Conservation (phyloP, 169 alveolate genomes). For the Blepharisma undulans region DNA sequence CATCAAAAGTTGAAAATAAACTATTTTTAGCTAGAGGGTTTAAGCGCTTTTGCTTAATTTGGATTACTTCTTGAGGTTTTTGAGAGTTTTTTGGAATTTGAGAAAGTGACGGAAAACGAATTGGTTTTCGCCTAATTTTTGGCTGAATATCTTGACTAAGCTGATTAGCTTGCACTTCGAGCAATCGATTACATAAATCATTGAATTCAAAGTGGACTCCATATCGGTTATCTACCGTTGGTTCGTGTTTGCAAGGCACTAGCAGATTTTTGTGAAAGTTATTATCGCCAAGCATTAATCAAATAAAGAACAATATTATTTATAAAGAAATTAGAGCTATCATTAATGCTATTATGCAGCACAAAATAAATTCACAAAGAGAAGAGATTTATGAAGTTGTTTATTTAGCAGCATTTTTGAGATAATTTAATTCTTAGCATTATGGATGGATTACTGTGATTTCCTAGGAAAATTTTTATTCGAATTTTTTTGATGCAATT, state of each 20-base stretch:
- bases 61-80: not conserved
- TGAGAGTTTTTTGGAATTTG: not conserved
- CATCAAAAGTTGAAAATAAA: not conserved
- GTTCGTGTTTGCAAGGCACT: not conserved
- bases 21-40: not conserved
- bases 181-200: not conserved
- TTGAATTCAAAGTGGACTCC: slow-evolving; percentile 29
- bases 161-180: not conserved
- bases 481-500: not conserved
- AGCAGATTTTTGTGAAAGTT: not conserved
- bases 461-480: no score
- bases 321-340: not conserved
- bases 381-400: not conserved
- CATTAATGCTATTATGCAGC: not conserved
- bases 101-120: not conserved
- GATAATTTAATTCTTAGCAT: not conserved
- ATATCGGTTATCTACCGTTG: not conserved
- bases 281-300: not conserved
- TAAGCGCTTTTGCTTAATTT: not conserved
- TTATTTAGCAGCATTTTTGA: not conserved
- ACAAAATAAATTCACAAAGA: not conserved
- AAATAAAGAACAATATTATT: not conserved
- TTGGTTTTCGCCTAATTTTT: not conserved
- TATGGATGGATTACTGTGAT: not conserved
- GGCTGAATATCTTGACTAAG: not conserved